These are phyloP conservation scores for Paxillus involutus DNA, from an alignment of 768 basidiomycete genomes.

Conservation along the genomic window DNA sequence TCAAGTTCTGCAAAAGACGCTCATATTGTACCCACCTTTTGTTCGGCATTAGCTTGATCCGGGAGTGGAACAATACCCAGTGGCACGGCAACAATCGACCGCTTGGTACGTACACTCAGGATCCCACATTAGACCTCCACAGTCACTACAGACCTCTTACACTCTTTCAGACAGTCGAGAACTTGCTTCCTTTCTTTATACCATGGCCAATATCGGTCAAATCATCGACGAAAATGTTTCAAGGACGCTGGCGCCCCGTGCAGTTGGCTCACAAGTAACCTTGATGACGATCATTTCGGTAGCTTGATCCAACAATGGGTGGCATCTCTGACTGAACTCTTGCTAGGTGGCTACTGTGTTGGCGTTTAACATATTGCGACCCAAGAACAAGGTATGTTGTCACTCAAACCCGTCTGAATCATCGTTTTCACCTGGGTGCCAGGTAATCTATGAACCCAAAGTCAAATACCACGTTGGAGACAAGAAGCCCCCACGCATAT, in stretches of 20 bases:
- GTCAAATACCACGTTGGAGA: slow-evolving; percentile 83
- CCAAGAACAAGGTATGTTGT: slow-evolving; percentile 74
- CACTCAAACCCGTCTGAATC: neutral
- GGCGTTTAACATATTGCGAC: slow-evolving; percentile 82
- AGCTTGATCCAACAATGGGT: slow-evolving; percentile 27
- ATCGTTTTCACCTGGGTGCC: neutral
- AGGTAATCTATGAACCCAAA: slow-evolving; percentile 93
- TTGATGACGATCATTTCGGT: slow-evolving; percentile 77
- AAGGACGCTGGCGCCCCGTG: slow-evolving; percentile 76
- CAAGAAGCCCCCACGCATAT: slow-evolving; percentile 79
- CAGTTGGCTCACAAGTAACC: slow-evolving; percentile 75
- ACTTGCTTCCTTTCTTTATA: slow-evolving; percentile 17
- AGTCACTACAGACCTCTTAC: slow-evolving; percentile 5
- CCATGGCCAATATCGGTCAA: slow-evolving; percentile 31
- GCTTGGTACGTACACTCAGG: neutral
- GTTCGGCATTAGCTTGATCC: neutral
- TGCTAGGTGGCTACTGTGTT: slow-evolving; percentile 62
- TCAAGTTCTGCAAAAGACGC: no score
- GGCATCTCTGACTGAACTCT: slow-evolving; percentile 4
- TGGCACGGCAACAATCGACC: neutral
- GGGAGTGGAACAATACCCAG: slow-evolving; percentile 9
- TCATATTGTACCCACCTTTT: neutral
- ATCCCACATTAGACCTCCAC: neutral
- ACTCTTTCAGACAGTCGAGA: slow-evolving; percentile 19
- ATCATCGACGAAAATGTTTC: slow-evolving; percentile 35